Evolutionary conservation across 495 filamentous ascomycete genomes (phyloP).

Genomic region (Podospora sp.): DNA sequence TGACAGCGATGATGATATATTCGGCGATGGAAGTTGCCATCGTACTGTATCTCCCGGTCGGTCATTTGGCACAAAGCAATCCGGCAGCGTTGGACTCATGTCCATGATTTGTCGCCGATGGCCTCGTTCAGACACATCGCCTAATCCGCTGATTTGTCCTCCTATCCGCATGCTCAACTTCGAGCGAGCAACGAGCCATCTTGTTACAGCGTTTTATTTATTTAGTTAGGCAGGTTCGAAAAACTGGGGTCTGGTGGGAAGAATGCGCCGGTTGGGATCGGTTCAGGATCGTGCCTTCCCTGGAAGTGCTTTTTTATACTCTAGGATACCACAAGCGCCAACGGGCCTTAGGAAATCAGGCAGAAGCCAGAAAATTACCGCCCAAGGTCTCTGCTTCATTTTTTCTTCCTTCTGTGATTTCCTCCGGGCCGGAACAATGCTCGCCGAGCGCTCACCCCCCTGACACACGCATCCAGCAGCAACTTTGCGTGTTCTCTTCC

Average conservation of each 20-base stretch:
- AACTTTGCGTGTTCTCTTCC: not conserved
- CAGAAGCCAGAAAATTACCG: conserved; percentile 4
- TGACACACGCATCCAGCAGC: not conserved
- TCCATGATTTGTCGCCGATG: not conserved
- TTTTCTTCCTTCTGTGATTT: not conserved
- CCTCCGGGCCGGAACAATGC: not conserved
- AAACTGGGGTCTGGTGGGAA: not conserved
- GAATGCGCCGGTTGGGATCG: not conserved
- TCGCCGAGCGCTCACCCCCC: not conserved
- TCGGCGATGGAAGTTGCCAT: not conserved
- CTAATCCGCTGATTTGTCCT: not conserved
- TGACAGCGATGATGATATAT: not conserved
- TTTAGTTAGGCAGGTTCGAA: not conserved
- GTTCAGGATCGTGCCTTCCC: conserved; percentile 9
- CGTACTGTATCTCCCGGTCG: not conserved
- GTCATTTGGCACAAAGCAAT: no score
- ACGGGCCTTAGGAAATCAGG: conserved; percentile 1
- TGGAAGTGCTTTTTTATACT: not conserved
- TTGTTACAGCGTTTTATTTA: not conserved
- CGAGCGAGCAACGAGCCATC: not conserved
- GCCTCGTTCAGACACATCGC: not conserved
- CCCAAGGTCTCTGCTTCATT: not conserved
- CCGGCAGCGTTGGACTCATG: not conserved
- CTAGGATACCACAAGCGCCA: not conserved
- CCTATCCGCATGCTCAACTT: not conserved